A percentile compares a stretch with the other conserved stretches of the same genome.
Evolutionary conservation across 2,329 filamentous ascomycete species (phyloP).

Genomic region (Colletotrichum chlorophyti): DNA sequence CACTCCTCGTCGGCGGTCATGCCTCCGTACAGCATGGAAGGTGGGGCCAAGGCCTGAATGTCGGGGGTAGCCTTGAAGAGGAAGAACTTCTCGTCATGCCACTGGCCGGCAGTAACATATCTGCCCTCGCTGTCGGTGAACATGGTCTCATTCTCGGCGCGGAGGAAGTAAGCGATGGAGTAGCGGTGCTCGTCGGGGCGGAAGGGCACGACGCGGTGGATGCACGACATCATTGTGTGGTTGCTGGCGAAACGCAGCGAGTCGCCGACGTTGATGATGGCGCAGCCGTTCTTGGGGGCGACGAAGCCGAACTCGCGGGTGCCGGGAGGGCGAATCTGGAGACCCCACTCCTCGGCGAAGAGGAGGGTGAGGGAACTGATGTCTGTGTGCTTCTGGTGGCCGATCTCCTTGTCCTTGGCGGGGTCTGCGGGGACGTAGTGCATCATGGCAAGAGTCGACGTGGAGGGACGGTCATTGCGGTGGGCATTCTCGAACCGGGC

Average conservation of each 20-base stretch:
- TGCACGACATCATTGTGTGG: constrained; percentile 61
- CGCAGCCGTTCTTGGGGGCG: constrained; percentile 55
- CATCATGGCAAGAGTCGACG: constrained; percentile 60
- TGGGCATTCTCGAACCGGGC: constrained; percentile 57
- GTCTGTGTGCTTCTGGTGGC: constrained; percentile 65
- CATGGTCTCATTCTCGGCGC: constrained; percentile 62
- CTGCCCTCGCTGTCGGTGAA: constrained; percentile 62
- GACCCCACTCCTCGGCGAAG: constrained; percentile 63
- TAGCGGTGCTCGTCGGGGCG: constrained; percentile 52
- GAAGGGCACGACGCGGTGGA: constrained; percentile 63
- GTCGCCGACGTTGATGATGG: constrained; percentile 66
- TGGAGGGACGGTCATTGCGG: constrained; percentile 56
- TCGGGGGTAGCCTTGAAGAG: constrained; percentile 26
- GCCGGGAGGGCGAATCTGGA: constrained; percentile 60
- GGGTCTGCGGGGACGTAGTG: constrained; percentile 57
- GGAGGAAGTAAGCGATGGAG: constrained; percentile 65
- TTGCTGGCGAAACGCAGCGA: constrained; percentile 61
- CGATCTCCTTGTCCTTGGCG: constrained; percentile 47
- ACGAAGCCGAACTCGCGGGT: constrained; percentile 59
- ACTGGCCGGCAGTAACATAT: constrained; percentile 58
- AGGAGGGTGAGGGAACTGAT: constrained; percentile 61
- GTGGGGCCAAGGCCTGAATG: constrained; percentile 52
- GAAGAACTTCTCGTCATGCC: constrained; percentile 57
- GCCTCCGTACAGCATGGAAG: constrained; percentile 56
- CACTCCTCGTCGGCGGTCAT: constrained; percentile 42